Evolutionary conservation across 192 early-diverging fungal genomes (phyloP).

Genomic region (Coemansia sp.): DNA sequence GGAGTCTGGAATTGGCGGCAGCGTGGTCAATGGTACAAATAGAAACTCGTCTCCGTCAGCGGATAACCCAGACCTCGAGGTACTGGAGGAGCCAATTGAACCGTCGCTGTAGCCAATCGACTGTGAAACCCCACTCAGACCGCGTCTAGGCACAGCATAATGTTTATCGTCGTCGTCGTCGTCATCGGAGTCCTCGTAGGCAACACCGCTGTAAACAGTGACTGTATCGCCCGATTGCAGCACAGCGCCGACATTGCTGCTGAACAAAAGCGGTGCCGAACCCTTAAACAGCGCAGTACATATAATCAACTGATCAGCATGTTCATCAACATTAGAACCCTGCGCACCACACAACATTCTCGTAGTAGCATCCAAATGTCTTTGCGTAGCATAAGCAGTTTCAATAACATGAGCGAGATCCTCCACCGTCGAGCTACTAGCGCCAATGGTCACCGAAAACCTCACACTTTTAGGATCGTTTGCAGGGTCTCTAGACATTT

Average conservation of each 20-base stretch:
- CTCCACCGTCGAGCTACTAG: conserved; percentile 18
- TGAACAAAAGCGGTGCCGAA: conserved; percentile 52
- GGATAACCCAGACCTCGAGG: not conserved
- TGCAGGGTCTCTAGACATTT: not conserved
- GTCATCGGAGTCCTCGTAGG: conserved; percentile 16
- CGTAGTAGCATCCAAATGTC: not conserved
- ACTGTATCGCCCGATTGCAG: conserved; percentile 57
- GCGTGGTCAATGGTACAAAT: conserved; percentile 9
- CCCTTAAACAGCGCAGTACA: conserved; percentile 54
- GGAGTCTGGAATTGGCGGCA: conserved; percentile 6
- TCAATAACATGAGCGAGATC: conserved; percentile 35
- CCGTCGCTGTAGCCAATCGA: not conserved
- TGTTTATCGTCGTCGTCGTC: conserved; percentile 41
- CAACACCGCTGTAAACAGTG: conserved; percentile 50
- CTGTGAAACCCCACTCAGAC: not conserved
- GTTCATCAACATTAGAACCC: too few species aligned
- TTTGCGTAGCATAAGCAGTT: conserved; percentile 7
- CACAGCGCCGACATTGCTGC: conserved; percentile 56
- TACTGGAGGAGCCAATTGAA: not conserved
- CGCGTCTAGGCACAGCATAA: too few species aligned
- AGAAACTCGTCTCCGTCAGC: conserved; percentile 4
- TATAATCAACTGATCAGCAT: conserved; percentile 13
- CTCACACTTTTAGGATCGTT: not conserved
- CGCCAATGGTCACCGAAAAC: conserved; percentile 9
- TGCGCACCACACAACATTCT: not conserved